These are phyloP conservation scores for Tolypocladium capitatum DNA, from an alignment of 2,329 filamentous ascomycete genomes.

Conservation along the genomic window DNA sequence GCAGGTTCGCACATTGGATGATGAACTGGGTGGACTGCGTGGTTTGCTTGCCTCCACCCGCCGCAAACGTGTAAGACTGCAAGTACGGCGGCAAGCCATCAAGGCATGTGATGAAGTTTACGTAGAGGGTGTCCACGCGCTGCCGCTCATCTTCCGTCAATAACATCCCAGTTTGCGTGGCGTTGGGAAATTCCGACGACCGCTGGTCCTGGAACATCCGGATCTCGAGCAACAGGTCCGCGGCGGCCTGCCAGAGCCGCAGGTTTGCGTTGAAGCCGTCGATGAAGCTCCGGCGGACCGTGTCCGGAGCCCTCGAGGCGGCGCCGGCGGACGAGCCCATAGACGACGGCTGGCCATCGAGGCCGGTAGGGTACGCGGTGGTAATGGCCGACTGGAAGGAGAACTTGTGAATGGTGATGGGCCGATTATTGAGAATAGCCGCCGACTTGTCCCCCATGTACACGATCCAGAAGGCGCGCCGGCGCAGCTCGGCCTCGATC, in stretches of 20 bases:
- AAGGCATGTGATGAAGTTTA: conserved; percentile 26
- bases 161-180: not conserved
- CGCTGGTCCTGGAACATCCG: conserved; percentile 16
- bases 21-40: conserved; percentile 17
- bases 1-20: conserved; percentile 27
- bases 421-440: conserved; percentile 24
- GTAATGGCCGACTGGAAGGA: conserved; percentile 27
- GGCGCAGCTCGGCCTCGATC: conserved; percentile 24
- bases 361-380: conserved; percentile 18
- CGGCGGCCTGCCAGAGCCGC: conserved; percentile 25
- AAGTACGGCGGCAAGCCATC: conserved; percentile 24
- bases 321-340: conserved; percentile 5
- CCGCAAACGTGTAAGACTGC: conserved; percentile 14
- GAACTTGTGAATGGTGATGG: conserved; percentile 29
- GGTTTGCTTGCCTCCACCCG: conserved; percentile 5
- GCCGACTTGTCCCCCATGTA: conserved; percentile 28
- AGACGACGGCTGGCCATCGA: conserved; percentile 11
- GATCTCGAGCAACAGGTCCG: conserved; percentile 24
- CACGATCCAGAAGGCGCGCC: conserved; percentile 24
- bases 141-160: conserved; percentile 14
- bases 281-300: conserved; percentile 16
- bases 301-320: conserved; percentile 4
- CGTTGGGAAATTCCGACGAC: conserved; percentile 1
- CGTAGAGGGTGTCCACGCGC: conserved; percentile 21
- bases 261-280: conserved; percentile 29